Base-by-base conservation (phyloP, 495 filamentous ascomycete species). In the Geopyxis carbonaria region DNA sequence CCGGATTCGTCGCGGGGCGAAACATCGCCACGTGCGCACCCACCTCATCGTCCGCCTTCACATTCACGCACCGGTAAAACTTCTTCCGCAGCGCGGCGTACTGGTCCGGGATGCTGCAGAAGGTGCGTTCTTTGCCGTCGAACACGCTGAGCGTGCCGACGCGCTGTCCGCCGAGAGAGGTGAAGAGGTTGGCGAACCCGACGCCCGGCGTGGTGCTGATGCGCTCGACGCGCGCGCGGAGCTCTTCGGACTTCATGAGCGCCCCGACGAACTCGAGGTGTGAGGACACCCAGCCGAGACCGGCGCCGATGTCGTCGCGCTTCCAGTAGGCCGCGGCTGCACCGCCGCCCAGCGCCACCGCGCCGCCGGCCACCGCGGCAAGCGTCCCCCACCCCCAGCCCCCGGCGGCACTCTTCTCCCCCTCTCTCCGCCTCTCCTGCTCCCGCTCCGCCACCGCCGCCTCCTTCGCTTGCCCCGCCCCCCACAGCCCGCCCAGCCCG, bases 231-330 rank as follows among this genome's bases (percentile, higher is more conserved):
- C 89, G 71, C 43, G 67, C 64, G 30, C 72, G 69, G 22, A 95
- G 59, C 46, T 93, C 86, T 38, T 80, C 72, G 6, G 68, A 69
- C 16, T 82, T 73, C 43, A 78, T 75, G 2, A 97, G 67, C 51
- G 80, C 87, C 1, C 86, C 85, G 2, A 95, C 77, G 48, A 97
- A 97, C 55, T 86, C 84, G n/a, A 97, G 73, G 61, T 97, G 91
- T 11, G 78, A 83, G 7, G 76, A 73, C 11, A 80, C 80, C 86
- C 85, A 97, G 24, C 57, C 63, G 61, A 73, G 74, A 0, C 80
- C 75, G 15, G 73, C 64, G 0, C 65, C 69, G 24, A 97, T 66
- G 25, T 80, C 72, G 7, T 92, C 79, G 11, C 80, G 68, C 47
- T 86, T 81, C 27, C 81, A 57, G 57, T 93, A 95, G 10, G 86